These are phyloP conservation scores for Haplosporangium gracile DNA, from an alignment of 192 early-diverging fungal species.

Conservation along the genomic window DNA sequence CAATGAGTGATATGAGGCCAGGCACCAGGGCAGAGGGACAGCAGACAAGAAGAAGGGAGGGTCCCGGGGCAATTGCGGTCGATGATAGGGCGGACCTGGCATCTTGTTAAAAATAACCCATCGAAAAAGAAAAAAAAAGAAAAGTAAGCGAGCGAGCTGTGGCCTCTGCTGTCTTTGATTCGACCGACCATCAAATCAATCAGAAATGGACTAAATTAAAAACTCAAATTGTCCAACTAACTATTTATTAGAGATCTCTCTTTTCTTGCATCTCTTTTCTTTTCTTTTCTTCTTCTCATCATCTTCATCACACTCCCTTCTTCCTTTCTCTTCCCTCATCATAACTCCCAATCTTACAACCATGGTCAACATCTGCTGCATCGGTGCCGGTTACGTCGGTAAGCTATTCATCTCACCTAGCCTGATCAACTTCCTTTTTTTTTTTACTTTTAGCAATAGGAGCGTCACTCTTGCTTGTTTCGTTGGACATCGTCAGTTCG, in stretches of 20 bases:
- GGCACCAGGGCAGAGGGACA: neutral
- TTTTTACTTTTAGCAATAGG: neutral
- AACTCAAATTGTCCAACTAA: neutral
- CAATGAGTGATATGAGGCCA: neutral
- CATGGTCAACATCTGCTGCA: constrained; percentile 86
- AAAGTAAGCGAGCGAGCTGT: neutral
- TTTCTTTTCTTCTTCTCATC: constrained; percentile 23
- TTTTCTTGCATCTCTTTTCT: neutral
- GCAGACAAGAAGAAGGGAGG: neutral
- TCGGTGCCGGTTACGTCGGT: constrained; percentile 98
- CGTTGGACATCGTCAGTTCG: too few species aligned
- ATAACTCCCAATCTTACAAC: constrained; percentile 6
- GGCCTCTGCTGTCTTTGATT: constrained; percentile 4
- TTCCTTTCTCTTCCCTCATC: constrained; percentile 14
- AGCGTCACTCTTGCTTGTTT: neutral
- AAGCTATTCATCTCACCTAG: constrained; percentile 36
- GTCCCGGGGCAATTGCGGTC: constrained; percentile 1
- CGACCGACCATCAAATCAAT: neutral
- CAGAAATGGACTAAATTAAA: neutral
- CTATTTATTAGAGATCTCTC: constrained; percentile 1
- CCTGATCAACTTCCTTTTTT: neutral
- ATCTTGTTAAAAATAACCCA: neutral
- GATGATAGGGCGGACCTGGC: constrained; percentile 3
- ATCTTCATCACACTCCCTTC: constrained; percentile 16
- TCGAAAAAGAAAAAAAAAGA: neutral